Evolutionary conservation across 1,284 basidiomycete genomes (phyloP).

Genomic region (Ustilago loliicola): DNA sequence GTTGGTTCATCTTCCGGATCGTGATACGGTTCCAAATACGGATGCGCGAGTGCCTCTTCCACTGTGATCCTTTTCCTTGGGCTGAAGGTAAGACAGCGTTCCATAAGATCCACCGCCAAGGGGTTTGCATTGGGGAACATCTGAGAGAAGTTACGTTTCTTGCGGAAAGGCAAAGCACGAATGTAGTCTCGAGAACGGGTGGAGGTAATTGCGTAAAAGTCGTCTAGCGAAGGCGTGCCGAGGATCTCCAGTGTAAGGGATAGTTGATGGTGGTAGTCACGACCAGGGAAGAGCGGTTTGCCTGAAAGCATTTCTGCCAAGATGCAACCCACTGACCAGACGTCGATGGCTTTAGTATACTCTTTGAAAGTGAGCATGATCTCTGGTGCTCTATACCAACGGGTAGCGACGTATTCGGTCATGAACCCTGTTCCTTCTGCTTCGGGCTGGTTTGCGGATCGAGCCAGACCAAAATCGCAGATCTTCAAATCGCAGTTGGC

Average conservation of each 20-base stretch:
- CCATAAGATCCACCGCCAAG: conserved; percentile 81
- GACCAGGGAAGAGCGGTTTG: conserved; percentile 88
- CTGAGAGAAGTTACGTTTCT: conserved; percentile 81
- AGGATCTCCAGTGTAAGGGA: conserved; percentile 76
- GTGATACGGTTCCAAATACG: conserved; percentile 69
- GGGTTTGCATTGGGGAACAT: conserved; percentile 85
- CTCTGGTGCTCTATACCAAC: conserved; percentile 70
- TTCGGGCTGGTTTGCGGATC: conserved; percentile 68
- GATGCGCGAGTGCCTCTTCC: conserved; percentile 68
- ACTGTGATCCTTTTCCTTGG: conserved; percentile 68
- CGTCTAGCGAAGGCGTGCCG: conserved; percentile 76
- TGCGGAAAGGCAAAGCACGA: conserved; percentile 90
- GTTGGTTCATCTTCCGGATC: conserved; percentile 69
- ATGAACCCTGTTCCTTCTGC: conserved; percentile 68
- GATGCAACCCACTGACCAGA: conserved; percentile 94
- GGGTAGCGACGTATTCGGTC: conserved; percentile 71
- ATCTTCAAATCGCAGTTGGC: conserved; percentile 70
- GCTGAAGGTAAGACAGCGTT: conserved; percentile 82
- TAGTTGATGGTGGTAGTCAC: conserved; percentile 73
- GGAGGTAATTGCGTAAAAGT: conserved; percentile 81
- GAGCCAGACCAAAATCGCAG: conserved; percentile 70
- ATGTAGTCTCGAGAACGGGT: conserved; percentile 89
- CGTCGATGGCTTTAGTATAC: conserved; percentile 71
- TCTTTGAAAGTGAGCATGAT: conserved; percentile 71
- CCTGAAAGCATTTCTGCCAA: conserved; percentile 94